Conservation (phyloP, 306 rosid species). For the Clitoria ternatea region DNA sequence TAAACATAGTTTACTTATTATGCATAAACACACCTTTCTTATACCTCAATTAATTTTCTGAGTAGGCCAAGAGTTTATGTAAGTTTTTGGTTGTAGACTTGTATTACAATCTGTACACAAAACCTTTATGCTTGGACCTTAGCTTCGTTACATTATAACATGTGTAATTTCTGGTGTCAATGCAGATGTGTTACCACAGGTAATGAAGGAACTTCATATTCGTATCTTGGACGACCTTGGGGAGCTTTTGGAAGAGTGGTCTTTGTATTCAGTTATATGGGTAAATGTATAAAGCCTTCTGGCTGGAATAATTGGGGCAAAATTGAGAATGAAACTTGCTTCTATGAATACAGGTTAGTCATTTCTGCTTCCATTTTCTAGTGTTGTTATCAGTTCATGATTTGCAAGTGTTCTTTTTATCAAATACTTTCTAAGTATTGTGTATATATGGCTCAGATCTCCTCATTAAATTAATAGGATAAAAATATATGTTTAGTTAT, state of each 20-base stretch:
- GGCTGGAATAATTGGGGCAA: constrained; percentile 95
- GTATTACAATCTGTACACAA: background rate
- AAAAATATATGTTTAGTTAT: too few species aligned
- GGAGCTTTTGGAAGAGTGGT: constrained; percentile 91
- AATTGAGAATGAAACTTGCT: constrained; percentile 75
- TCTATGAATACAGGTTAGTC: constrained; percentile 72
- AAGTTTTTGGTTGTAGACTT: background rate
- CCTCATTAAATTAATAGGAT: background rate
- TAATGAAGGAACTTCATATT: constrained; percentile 48
- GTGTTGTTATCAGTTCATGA: background rate
- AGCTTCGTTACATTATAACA: background rate
- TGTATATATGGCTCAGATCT: background rate
- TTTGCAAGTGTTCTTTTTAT: background rate
- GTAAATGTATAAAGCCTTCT: constrained; percentile 54
- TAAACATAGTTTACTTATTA: too few species aligned
- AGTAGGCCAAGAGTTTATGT: too few species aligned
- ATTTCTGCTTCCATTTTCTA: background rate
- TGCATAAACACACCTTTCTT: background rate
- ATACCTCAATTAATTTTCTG: too few species aligned
- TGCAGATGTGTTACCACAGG: constrained; percentile 86
- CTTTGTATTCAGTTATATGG: constrained; percentile 75
- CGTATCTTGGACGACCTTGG: constrained; percentile 89
- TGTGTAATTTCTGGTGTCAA: background rate
- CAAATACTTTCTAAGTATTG: background rate
- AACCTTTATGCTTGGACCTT: background rate